Percentiles rank a stretch among this genome's conserved stretches.
phyloP scores from a whole-genome alignment of 768 basidiomycete species.

The Trametes coccinea region DNA sequence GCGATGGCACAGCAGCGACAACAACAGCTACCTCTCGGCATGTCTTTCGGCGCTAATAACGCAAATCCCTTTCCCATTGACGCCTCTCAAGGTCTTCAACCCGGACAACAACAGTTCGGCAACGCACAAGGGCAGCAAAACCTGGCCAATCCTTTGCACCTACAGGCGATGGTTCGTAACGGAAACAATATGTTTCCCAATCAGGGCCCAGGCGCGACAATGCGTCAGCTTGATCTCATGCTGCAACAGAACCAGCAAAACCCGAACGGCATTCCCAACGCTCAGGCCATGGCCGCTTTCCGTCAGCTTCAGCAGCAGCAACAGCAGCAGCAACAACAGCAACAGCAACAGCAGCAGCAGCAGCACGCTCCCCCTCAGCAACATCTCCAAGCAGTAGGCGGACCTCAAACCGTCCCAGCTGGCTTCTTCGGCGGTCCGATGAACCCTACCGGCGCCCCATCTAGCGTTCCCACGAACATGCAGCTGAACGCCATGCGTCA shows the following conservation, averaged over 20 bases:
- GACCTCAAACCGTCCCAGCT: neutral
- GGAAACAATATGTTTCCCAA: constrained; percentile 10
- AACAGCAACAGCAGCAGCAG: constrained; percentile 20
- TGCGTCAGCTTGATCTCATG: constrained; percentile 30
- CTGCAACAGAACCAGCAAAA: constrained; percentile 27
- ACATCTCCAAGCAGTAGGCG: constrained; percentile 10
- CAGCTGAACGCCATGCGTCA: constrained; percentile 15
- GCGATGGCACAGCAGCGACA: constrained; percentile 14
- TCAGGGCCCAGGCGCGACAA: neutral
- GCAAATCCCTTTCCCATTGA: constrained; percentile 10
- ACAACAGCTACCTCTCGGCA: constrained; percentile 9
- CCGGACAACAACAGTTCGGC: constrained; percentile 11
- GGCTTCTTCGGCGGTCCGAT: constrained; percentile 15
- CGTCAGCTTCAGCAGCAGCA: constrained; percentile 22
- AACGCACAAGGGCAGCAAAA: constrained; percentile 9
- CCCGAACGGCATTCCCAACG: constrained; percentile 11
- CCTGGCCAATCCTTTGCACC: constrained; percentile 7
- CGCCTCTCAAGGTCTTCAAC: constrained; percentile 4
- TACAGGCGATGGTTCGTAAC: constrained; percentile 16
- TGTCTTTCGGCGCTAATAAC: constrained; percentile 13
- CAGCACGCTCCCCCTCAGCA: constrained; percentile 8
- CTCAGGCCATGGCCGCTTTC: constrained; percentile 9
- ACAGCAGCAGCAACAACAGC: constrained; percentile 22
- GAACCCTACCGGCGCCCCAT: constrained; percentile 3
- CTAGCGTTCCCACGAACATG: constrained; percentile 9